phyloP scores from a whole-genome alignment of 306 rosid genomes.

The Trifolium pratense region DNA sequence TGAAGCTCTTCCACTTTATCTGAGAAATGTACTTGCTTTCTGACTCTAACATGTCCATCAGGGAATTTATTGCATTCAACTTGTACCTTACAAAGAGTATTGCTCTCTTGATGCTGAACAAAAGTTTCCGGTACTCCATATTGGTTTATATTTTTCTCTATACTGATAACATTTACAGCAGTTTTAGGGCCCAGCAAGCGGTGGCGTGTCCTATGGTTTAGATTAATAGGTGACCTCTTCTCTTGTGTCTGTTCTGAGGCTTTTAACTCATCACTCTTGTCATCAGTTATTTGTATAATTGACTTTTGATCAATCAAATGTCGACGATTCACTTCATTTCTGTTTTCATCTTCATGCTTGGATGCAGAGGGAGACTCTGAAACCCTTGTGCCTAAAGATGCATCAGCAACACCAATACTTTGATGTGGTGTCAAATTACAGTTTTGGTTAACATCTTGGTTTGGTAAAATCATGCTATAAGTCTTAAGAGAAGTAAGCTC shows the following conservation, averaged over 20 bases:
- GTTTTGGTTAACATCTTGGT: conserved; percentile 44
- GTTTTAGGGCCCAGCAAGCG: conserved; percentile 51
- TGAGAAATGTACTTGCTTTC: conserved; percentile 67
- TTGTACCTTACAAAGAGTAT: conserved; percentile 40
- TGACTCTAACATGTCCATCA: conserved; percentile 46
- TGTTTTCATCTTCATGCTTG: conserved; percentile 37
- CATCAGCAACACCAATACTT: conserved; percentile 28
- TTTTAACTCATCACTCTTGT: conserved; percentile 45
- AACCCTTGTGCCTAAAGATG: conserved; percentile 47
- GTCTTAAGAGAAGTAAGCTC: conserved; percentile 52
- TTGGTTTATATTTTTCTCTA: conserved; percentile 39
- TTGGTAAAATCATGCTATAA: conserved; percentile 58
- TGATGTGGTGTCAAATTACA: conserved; percentile 48
- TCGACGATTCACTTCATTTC: conserved; percentile 46
- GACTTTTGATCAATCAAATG: conserved; percentile 39
- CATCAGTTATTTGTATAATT: conserved; percentile 37
- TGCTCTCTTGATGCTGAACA: conserved; percentile 45
- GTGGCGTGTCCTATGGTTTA: conserved; percentile 42
- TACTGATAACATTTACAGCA: conserved; percentile 37
- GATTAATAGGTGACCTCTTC: conserved; percentile 46
- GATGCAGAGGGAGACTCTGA: conserved; percentile 44
- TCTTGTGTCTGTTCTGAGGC: conserved; percentile 43
- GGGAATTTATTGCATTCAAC: conserved; percentile 37
- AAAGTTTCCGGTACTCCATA: conserved; percentile 39
- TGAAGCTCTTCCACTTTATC: conserved; percentile 56